A percentile compares a stretch with the other conserved stretches of the same genome.
phyloP scores from a whole-genome alignment of 2,329 filamentous ascomycete species.

The Hirsutella rhossiliensis region DNA sequence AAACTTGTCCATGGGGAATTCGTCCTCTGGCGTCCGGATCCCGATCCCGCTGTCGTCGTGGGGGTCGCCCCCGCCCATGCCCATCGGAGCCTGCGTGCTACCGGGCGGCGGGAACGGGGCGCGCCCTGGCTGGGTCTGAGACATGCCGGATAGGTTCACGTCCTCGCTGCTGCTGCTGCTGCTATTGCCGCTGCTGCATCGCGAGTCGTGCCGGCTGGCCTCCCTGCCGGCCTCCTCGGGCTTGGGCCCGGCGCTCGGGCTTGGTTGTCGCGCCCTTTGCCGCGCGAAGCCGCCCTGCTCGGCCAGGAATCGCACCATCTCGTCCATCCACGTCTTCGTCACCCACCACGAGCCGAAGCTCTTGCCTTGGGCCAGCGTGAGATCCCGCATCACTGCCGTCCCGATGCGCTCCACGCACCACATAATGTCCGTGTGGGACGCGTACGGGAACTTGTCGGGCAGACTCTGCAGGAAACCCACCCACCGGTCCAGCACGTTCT shows the following conservation, averaged over 20 bases:
- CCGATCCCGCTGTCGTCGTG: constrained; percentile 69
- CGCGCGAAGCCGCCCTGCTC: constrained; percentile 83
- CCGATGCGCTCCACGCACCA: constrained; percentile 66
- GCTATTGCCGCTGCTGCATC: constrained; percentile 32
- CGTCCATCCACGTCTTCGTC: constrained; percentile 88
- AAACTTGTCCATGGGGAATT: constrained; percentile 50
- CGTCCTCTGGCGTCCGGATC: constrained; percentile 55
- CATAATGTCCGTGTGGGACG: constrained; percentile 59
- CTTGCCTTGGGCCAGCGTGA: constrained; percentile 65
- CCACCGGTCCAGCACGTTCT: constrained; percentile 69
- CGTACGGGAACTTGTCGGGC: constrained; percentile 60
- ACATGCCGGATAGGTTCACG: constrained; percentile 28
- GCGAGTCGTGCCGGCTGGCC: constrained; percentile 19
- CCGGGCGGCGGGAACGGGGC: constrained; percentile 37
- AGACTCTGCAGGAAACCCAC: constrained; percentile 59
- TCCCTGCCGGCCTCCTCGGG: constrained; percentile 24
- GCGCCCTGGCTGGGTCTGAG: constrained; percentile 34
- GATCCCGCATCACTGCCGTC: constrained; percentile 66
- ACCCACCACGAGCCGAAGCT: constrained; percentile 93
- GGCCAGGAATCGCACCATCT: constrained; percentile 83
- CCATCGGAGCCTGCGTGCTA: constrained; percentile 24
- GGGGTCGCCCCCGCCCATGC: constrained; percentile 27
- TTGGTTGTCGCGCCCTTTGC: constrained; percentile 29
- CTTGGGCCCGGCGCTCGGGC: constrained; percentile 16
- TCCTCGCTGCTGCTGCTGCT: constrained; percentile 31